Evolutionary conservation across 2,329 filamentous ascomycete species (phyloP).

Genomic region (Diplodia seriata): DNA sequence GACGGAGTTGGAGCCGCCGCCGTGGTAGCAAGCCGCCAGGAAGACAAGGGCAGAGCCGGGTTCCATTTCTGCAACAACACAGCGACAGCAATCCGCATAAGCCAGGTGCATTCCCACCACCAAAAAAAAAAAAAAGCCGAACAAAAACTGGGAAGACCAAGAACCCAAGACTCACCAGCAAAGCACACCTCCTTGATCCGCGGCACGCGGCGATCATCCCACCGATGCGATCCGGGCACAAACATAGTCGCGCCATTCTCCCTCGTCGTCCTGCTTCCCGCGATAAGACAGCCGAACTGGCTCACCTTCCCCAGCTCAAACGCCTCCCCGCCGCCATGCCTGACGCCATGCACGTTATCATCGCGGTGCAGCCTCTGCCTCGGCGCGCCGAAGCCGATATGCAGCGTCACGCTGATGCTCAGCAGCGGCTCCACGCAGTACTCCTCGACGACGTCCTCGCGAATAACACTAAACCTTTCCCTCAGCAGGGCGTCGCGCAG

Average conservation of each 20-base stretch:
- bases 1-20: slow-evolving; percentile 42
- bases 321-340: slow-evolving; percentile 35
- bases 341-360: slow-evolving; percentile 43
- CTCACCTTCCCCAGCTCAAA: slow-evolving; percentile 35
- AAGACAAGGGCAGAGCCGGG: slow-evolving; percentile 49
- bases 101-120: too few species aligned
- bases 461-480: slow-evolving; percentile 37
- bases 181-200: slow-evolving; percentile 44
- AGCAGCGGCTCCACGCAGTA: slow-evolving; percentile 39
- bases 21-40: slow-evolving; percentile 45
- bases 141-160: neutral
- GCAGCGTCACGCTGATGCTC: slow-evolving; percentile 42
- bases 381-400: slow-evolving; percentile 43
- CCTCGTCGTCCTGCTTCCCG: slow-evolving; percentile 40
- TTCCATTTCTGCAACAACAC: slow-evolving; percentile 43
- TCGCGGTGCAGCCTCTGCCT: slow-evolving; percentile 44
- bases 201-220: slow-evolving; percentile 42
- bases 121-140: too few species aligned
- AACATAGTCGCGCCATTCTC: slow-evolving; percentile 47
- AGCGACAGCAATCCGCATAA: too few species aligned
- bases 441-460: slow-evolving; percentile 38
- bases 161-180: slow-evolving; percentile 38
- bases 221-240: slow-evolving; percentile 44
- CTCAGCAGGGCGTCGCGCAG: slow-evolving; percentile 39
- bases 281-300: slow-evolving; percentile 43